These are phyloP conservation scores for Lactarius hatsudake DNA, from an alignment of 768 basidiomycete genomes.

Conservation along the genomic window DNA sequence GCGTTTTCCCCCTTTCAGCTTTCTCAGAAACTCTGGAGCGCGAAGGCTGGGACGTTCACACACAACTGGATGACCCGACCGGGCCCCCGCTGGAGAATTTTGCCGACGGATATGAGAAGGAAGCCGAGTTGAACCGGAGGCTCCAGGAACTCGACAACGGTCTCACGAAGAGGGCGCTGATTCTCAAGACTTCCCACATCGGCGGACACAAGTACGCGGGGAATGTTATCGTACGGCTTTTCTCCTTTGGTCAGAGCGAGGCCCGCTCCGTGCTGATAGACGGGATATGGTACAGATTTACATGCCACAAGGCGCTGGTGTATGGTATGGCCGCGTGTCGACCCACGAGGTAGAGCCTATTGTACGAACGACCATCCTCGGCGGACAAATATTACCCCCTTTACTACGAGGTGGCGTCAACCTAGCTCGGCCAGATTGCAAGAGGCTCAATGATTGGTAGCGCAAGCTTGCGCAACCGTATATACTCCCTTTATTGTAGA, in stretches of 20 bases:
- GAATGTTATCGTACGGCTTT: constrained; percentile 74
- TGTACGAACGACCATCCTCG: constrained; percentile 82
- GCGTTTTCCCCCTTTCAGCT: constrained; percentile 40
- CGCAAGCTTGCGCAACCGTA: background rate
- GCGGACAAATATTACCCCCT: constrained; percentile 79
- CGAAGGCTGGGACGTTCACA: constrained; percentile 74
- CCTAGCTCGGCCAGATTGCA: constrained; percentile 65
- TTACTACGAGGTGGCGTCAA: constrained; percentile 86
- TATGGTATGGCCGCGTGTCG: constrained; percentile 94
- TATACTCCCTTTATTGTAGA: background rate
- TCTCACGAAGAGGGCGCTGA: constrained; percentile 65
- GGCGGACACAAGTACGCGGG: constrained; percentile 94
- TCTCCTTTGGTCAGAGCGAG: background rate
- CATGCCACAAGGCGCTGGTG: constrained; percentile 76
- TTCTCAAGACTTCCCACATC: constrained; percentile 85
- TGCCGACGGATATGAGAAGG: constrained; percentile 50
- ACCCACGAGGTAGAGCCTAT: constrained; percentile 86
- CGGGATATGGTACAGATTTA: constrained; percentile 58
- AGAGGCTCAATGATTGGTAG: constrained; percentile 72
- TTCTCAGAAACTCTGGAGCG: constrained; percentile 60
- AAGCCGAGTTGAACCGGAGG: constrained; percentile 49
- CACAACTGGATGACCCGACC: constrained; percentile 61
- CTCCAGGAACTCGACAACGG: constrained; percentile 51
- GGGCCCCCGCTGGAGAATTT: constrained; percentile 61
- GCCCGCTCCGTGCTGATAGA: background rate